Evolutionary conservation across 768 basidiomycete genomes (phyloP), one percentile per base, ranked within the genome.

Genomic region (Phaeotremella skinneri): DNA sequence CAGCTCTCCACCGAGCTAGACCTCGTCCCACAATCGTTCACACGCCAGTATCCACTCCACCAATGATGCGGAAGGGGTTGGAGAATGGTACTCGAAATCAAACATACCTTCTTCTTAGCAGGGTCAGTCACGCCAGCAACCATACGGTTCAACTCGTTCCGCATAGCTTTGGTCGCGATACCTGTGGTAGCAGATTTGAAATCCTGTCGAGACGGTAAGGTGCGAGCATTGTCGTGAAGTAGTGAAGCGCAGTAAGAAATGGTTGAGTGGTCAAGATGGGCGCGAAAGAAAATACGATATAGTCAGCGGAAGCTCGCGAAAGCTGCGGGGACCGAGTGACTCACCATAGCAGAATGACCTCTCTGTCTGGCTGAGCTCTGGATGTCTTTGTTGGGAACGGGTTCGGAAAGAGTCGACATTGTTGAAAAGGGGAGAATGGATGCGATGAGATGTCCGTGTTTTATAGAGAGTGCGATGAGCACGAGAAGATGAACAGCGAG

Each of bases 121-220:
- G 84, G 82, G 64, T 97, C 89, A 63, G 85, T 81, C 74, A 94
- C 89, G 62, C 87, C 87, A 75, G 83, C 81, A 73, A 97, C 91
- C 83, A 99, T 89, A 74, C 85, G 85, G 78, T 88, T 88, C 80
- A 99, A 87, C 81, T 98, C 96, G 77, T 97, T 96, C 55, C 91
- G 87, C 94, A 97, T 97, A 56, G 91, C 83, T 81, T 96, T 97
- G 67, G 90, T 88, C 26, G 90, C 88, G 65, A 92, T 87, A 66
- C 90, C 91, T 54, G 91, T 92, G 32, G 85, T 93, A 64, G 94
- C 94, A n/a, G 91, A 93, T 82, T 93, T 92, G 85, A 94, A 94
- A 80, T 97, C 71, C 71, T 72, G 61, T 37, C 29, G 16, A 29
- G 45, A 49, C 16, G 11, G 7, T 14, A 21, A 25, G 31, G 16